Evolutionary conservation across 192 early-diverging fungal species (phyloP).

Genomic region (Linnemannia elongata): DNA sequence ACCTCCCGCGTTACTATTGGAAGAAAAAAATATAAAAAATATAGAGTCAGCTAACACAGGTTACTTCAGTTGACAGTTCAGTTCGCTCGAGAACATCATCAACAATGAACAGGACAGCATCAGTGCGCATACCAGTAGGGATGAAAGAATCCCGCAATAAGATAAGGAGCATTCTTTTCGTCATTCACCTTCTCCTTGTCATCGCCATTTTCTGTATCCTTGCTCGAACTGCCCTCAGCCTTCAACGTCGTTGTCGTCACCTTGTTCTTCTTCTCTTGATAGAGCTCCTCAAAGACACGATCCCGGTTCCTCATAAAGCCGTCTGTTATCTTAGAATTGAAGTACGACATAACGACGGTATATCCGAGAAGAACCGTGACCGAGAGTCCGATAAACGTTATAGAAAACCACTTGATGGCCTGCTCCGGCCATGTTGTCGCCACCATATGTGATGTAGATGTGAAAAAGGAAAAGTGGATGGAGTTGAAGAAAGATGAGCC

Average conservation of each 20-base stretch:
- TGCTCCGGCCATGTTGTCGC: slow-evolving; percentile 5
- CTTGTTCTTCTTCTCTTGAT: slow-evolving; percentile 15
- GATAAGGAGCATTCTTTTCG: slow-evolving; percentile 54
- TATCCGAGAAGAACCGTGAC: not conserved
- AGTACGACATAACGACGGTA: slow-evolving; percentile 29
- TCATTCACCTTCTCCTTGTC: slow-evolving; percentile 2
- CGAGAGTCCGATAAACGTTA: slow-evolving; percentile 1
- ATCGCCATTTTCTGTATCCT: not conserved
- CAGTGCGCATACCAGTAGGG: slow-evolving; percentile 79
- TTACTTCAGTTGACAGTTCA: not conserved
- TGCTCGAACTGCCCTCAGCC: not conserved
- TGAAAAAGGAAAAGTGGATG: not conserved
- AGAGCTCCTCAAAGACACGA: slow-evolving; percentile 34
- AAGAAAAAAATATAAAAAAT: not conserved
- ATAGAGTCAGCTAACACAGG: not conserved
- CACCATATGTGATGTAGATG: slow-evolving; percentile 15
- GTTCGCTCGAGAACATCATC: no score
- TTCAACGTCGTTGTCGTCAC: not conserved
- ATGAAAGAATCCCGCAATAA: slow-evolving; percentile 90
- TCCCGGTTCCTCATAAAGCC: slow-evolving; percentile 37
- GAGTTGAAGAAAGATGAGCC: not conserved
- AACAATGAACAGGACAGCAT: not conserved
- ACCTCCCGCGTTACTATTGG: slow-evolving; percentile 83
- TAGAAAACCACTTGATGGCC: slow-evolving; percentile 2
- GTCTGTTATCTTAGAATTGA: slow-evolving; percentile 29